These are phyloP conservation scores for Sarocladiaceae sp. DNA, from an alignment of 2,329 filamentous ascomycete genomes.

Conservation along the genomic window DNA sequence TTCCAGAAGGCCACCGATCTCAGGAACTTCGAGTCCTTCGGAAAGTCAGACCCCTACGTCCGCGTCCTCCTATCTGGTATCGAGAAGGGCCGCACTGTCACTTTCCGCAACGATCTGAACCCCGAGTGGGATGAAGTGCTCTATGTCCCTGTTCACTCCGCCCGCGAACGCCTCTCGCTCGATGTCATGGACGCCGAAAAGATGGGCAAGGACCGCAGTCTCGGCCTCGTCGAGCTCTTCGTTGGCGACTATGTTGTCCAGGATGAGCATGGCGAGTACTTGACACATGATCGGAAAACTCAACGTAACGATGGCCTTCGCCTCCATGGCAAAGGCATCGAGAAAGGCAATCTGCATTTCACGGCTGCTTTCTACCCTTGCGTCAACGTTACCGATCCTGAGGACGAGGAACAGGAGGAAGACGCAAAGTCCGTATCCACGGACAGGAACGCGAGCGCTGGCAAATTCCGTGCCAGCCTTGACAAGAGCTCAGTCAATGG, in stretches of 20 bases:
- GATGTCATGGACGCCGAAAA: conserved; percentile 98
- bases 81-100: conserved; percentile 86
- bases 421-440: conserved; percentile 9
- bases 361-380: conserved; percentile 87
- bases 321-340: conserved; percentile 63
- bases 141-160: conserved; percentile 83
- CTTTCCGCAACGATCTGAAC: conserved; percentile 91
- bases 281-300: conserved; percentile 70
- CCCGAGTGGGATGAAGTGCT: conserved; percentile 94
- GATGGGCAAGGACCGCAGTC: conserved; percentile 80
- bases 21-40: conserved; percentile 88
- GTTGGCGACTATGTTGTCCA: conserved; percentile 74
- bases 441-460: conserved; percentile 25
- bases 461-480: conserved; percentile 36
- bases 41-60: conserved; percentile 94
- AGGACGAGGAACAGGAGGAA: conserved; percentile 63
- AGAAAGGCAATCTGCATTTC: conserved; percentile 77
- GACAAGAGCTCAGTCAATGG: conserved; percentile 20
- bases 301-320: conserved; percentile 61
- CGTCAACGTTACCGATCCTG: conserved; percentile 80
- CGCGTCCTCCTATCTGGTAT: conserved; percentile 85
- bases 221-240: conserved; percentile 73
- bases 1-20: conserved; percentile 78
- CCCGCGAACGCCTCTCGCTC: conserved; percentile 74
- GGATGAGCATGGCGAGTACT: conserved; percentile 72